Evolutionary conservation across 441 rosid species (phyloP).

Genomic region (Theobroma grandiflorum): DNA sequence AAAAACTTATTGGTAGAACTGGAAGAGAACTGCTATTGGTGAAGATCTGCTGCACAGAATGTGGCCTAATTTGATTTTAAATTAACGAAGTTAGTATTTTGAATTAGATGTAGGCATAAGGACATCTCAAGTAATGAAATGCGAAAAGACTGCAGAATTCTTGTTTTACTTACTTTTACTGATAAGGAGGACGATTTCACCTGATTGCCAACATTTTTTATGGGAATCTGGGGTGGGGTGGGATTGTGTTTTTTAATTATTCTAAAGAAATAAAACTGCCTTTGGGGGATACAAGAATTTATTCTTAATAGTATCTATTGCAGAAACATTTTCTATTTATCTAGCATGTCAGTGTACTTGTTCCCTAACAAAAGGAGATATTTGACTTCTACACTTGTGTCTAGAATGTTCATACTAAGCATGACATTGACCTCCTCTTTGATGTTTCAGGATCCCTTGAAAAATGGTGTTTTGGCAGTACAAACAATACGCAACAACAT

Average conservation of each 20-base stretch:
- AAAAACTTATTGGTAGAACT: not conserved
- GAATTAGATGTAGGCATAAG: not conserved
- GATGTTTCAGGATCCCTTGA: constrained; percentile 75
- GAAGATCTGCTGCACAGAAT: not conserved
- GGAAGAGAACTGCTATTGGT: not conserved
- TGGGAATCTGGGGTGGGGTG: not conserved
- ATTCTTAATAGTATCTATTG: not conserved
- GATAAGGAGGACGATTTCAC: not conserved
- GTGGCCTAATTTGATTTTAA: not conserved
- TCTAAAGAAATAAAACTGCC: not conserved
- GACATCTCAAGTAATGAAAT: not conserved
- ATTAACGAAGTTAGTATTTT: not conserved
- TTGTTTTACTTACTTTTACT: not conserved
- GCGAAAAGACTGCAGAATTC: not conserved
- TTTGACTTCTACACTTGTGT: not conserved
- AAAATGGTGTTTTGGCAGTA: constrained; percentile 80
- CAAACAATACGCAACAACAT: constrained; percentile 94
- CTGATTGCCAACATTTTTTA: not conserved
- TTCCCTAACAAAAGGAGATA: not conserved
- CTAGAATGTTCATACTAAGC: not conserved
- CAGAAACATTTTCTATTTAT: not conserved
- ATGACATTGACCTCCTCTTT: not conserved
- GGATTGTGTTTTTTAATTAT: not conserved
- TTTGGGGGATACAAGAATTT: not conserved
- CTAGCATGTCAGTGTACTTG: constrained; percentile 12